Base-by-base conservation (phyloP, 1,284 basidiomycete genomes). In the Trichosporon asahii region DNA sequence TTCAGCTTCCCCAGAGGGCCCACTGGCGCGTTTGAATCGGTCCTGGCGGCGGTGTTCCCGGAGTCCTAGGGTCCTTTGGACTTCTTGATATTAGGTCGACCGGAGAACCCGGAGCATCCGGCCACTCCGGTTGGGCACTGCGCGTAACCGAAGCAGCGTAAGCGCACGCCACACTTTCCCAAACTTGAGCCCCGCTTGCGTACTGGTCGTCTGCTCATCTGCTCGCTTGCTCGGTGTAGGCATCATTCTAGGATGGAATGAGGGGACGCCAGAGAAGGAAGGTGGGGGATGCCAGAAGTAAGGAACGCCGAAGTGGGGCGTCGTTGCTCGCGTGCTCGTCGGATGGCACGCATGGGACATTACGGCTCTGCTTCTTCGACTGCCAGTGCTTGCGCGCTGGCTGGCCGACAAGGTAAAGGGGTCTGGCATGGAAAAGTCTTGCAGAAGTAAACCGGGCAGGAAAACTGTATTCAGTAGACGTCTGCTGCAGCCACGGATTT, bases 261-360 rank as follows among this genome's bases (percentile, higher is more conserved):
- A 25, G 49, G 49, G 15, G 21, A 23, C 21, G 4, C 7, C 31
- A 33, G 49, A 18, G 21, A 46, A 21, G 44, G 44, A 46, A 53
- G 49, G 49, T 53, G 49, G 49, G 49, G 49, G 49, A 8, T 11
- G 21, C 23, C 49, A 25, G 49, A 53, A 23, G 49, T 14, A 53
- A 53, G 49, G 49, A 53, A 53, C 49, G 49, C 49, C 49, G 49
- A 53, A 53, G 49, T 53, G 49, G 49, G 49, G 49, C 23, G 49
- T 46, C 21, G 44, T 3, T 21, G 18, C n/a, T 18, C 18, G 8
- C 49, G 11, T n/a, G 49, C 49, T 53, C 49, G 49, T 53, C 49
- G 21, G 21, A 23, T 53, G 49, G 21, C 44, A 53, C 49, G n/a
- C 40, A 53, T 53, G 49, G 40, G 18, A 23, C 49, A 46, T 21